Percentiles rank a stretch among this genome's conserved stretches.
Evolutionary conservation across 1,139 yeast genomes (phyloP).

Genomic region (Candida neerlandica): DNA sequence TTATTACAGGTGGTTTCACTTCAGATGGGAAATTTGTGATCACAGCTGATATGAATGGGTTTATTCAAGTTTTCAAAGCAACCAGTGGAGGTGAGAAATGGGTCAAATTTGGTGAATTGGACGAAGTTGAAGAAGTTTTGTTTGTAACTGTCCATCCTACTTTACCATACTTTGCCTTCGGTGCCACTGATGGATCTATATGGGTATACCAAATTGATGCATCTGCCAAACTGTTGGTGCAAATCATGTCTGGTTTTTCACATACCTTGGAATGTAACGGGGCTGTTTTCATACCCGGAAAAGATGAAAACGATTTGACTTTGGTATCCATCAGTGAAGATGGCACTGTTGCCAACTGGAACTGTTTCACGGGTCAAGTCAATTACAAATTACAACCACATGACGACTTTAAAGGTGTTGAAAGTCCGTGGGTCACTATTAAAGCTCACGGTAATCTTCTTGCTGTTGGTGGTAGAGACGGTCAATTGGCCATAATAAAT

Average conservation of each 20-base stretch:
- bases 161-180: conserved; percentile 83
- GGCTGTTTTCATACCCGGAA: conserved; percentile 71
- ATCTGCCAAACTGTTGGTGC: conserved; percentile 54
- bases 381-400: conserved; percentile 66
- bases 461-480: conserved; percentile 86
- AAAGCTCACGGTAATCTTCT: conserved; percentile 50
- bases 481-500: conserved; percentile 76
- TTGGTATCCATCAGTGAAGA: conserved; percentile 86
- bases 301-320: conserved; percentile 60
- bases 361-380: conserved; percentile 74
- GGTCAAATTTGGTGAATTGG: conserved; percentile 69
- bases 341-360: conserved; percentile 86
- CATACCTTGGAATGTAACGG: conserved; percentile 79
- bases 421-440: conserved; percentile 87
- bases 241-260: conserved; percentile 77
- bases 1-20: conserved; percentile 81
- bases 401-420: conserved; percentile 65
- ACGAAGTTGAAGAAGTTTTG: conserved; percentile 77
- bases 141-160: conserved; percentile 84
- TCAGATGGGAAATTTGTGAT: conserved; percentile 76
- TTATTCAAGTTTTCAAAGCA: conserved; percentile 71
- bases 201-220: conserved; percentile 86
- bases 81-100: conserved; percentile 80
- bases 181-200: conserved; percentile 89
- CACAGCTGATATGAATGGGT: conserved; percentile 95